Percentiles rank a stretch among this genome's conserved stretches.
These are phyloP conservation scores for Stagonosporopsis tanaceti DNA, from an alignment of 2,329 filamentous ascomycete genomes.

Conservation along the genomic window DNA sequence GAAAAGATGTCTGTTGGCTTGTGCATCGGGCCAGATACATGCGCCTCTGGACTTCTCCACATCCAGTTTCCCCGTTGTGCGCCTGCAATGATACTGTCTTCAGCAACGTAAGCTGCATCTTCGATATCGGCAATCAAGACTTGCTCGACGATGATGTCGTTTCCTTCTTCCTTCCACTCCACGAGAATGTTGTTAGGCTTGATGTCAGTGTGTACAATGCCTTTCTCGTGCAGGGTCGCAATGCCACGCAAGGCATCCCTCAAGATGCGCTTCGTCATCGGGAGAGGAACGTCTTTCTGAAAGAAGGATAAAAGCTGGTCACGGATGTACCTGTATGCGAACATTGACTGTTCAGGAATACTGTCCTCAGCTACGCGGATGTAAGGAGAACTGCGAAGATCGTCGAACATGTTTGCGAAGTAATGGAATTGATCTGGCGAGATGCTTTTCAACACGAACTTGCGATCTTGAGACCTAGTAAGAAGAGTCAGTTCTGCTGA, in stretches of 20 bases:
- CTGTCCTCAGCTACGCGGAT: conserved; percentile 45
- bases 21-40: conserved; percentile 50
- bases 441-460: conserved; percentile 17
- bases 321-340: conserved; percentile 55
- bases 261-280: conserved; percentile 54
- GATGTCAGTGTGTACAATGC: conserved; percentile 44
- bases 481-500: no score
- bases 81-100: conserved; percentile 48
- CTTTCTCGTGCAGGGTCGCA: conserved; percentile 22
- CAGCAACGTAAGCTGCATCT: conserved; percentile 51
- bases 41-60: conserved; percentile 58
- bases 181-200: conserved; percentile 57
- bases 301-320: conserved; percentile 54
- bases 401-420: conserved; percentile 22
- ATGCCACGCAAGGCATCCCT: conserved; percentile 31
- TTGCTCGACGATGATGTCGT: conserved; percentile 42
- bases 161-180: conserved; percentile 47
- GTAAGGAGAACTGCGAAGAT: conserved; percentile 17
- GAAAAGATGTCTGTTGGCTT: conserved; percentile 57
- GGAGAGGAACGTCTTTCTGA: conserved; percentile 51
- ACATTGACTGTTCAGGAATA: conserved; percentile 56
- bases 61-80: conserved; percentile 54
- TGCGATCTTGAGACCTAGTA: no score
- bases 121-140: conserved; percentile 55
- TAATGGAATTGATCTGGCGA: conserved; percentile 10